These are phyloP conservation scores for Microdochium trichocladiopsis DNA, from an alignment of 2,329 filamentous ascomycete species.

Conservation along the genomic window DNA sequence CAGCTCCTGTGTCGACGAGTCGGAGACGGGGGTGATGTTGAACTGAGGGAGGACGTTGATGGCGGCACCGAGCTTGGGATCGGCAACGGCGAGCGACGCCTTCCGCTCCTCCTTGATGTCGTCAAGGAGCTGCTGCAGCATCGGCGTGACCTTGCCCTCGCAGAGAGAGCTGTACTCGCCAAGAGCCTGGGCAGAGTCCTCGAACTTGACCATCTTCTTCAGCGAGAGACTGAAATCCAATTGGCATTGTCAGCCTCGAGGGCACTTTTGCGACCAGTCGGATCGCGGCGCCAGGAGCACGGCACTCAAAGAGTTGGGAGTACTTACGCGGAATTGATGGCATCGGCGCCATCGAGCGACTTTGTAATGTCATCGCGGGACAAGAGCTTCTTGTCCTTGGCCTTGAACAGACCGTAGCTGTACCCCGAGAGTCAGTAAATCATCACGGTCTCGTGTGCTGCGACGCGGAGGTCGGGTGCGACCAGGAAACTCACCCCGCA, in stretches of 20 bases:
- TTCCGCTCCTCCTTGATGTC: constrained; percentile 97
- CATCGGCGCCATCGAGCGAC: constrained; percentile 73
- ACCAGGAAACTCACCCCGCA: constrained; percentile 55
- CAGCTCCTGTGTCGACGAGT: constrained; percentile 76
- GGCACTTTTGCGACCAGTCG: neutral
- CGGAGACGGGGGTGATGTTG: constrained; percentile 74
- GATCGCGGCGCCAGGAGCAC: neutral
- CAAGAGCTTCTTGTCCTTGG: constrained; percentile 95
- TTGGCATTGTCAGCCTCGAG: constrained; percentile 8
- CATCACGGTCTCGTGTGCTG: neutral
- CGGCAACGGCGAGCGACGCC: constrained; percentile 85
- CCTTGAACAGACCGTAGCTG: constrained; percentile 97
- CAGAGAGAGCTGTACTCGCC: constrained; percentile 84
- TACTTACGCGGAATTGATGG: constrained; percentile 77
- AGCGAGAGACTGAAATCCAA: constrained; percentile 67
- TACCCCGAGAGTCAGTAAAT: constrained; percentile 14
- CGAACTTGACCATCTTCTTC: constrained; percentile 96
- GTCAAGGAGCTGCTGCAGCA: constrained; percentile 75
- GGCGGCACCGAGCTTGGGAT: constrained; percentile 83
- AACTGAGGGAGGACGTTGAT: constrained; percentile 89
- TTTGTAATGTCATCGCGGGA: constrained; percentile 75
- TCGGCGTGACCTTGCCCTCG: constrained; percentile 90
- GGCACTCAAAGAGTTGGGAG: constrained; percentile 1
- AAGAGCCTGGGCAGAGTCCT: constrained; percentile 82
- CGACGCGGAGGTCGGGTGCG: neutral